phyloP scores from a whole-genome alignment of 106 monocot species.

The Allium fistulosum region DNA sequence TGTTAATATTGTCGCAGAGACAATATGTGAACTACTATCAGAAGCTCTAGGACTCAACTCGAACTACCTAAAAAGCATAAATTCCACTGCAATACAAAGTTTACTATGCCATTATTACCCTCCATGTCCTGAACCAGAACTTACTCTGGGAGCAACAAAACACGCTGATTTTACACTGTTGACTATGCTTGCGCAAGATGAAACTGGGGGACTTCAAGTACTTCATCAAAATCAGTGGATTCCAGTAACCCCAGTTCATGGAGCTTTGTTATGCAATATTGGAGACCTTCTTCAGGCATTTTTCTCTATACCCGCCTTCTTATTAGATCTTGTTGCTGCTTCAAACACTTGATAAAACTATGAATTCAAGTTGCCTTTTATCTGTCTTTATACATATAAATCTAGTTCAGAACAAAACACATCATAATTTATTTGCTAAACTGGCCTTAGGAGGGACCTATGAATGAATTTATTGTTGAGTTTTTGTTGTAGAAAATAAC shows the following conservation, averaged over 20 bases:
- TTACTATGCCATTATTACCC: constrained; percentile 60
- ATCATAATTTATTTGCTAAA: no score
- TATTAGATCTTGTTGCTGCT: neutral
- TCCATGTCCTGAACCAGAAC: constrained; percentile 61
- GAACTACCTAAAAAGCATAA: constrained; percentile 32
- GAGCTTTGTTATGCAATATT: constrained; percentile 41
- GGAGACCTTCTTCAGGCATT: constrained; percentile 70
- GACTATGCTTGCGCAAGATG: constrained; percentile 58
- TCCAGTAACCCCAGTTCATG: constrained; percentile 31
- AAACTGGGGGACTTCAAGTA: constrained; percentile 56
- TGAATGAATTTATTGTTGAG: no score
- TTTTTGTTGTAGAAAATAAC: no score
- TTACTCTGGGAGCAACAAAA: constrained; percentile 48
- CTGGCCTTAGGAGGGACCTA: no score
- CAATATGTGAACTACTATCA: constrained; percentile 26
- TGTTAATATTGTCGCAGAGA: neutral
- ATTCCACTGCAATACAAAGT: constrained; percentile 28
- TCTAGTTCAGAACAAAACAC: no score
- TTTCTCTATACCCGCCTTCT: neutral
- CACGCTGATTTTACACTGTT: constrained; percentile 53
- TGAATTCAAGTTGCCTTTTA: no score
- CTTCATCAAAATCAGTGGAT: constrained; percentile 40
- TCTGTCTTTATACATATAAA: no score
- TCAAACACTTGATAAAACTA: neutral
- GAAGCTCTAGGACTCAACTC: constrained; percentile 53